Evolutionary conservation across 495 filamentous ascomycete species (phyloP).

Genomic region (Aeminium ludgeri): DNA sequence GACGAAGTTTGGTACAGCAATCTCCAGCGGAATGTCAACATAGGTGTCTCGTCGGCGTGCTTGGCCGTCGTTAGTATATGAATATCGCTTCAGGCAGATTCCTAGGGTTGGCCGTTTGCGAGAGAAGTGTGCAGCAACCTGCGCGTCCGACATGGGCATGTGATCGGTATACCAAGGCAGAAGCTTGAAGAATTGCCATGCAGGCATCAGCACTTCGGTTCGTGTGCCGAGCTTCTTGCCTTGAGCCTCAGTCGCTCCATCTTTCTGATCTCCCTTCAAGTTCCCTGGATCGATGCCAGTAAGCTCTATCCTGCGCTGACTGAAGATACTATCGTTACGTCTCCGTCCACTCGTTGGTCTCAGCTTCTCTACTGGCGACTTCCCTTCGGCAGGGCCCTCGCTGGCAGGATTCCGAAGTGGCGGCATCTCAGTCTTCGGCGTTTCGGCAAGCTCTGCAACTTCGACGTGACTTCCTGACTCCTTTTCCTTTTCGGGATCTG

Average conservation of each 20-base stretch:
- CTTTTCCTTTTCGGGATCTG: constrained; percentile 27
- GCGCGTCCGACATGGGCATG: constrained; percentile 48
- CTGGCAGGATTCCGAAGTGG: constrained; percentile 24
- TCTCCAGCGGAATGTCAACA: constrained; percentile 83
- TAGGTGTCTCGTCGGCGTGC: constrained; percentile 56
- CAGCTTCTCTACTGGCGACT: constrained; percentile 6
- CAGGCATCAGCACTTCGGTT: constrained; percentile 85
- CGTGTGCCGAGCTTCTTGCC: constrained; percentile 35
- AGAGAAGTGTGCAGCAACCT: constrained; percentile 57
- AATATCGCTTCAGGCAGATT: constrained; percentile 83
- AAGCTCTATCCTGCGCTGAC: constrained; percentile 37
- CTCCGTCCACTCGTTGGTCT: constrained; percentile 20
- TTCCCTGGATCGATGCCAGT: constrained; percentile 23
- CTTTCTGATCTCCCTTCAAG: constrained; percentile 21
- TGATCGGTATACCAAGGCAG: constrained; percentile 52
- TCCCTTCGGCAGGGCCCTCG: not conserved
- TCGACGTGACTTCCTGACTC: constrained; percentile 42
- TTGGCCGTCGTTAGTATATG: constrained; percentile 49
- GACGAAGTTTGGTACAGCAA: constrained; percentile 79
- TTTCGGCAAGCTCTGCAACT: constrained; percentile 34
- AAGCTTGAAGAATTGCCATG: constrained; percentile 77
- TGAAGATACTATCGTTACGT: constrained; percentile 46
- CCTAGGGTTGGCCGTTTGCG: constrained; percentile 67
- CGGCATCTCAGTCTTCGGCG: constrained; percentile 22
- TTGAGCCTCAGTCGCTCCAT: constrained; percentile 11